Evolutionary conservation across 2,329 filamentous ascomycete genomes (phyloP).

Genomic region (Aureobasidium namibiae): DNA sequence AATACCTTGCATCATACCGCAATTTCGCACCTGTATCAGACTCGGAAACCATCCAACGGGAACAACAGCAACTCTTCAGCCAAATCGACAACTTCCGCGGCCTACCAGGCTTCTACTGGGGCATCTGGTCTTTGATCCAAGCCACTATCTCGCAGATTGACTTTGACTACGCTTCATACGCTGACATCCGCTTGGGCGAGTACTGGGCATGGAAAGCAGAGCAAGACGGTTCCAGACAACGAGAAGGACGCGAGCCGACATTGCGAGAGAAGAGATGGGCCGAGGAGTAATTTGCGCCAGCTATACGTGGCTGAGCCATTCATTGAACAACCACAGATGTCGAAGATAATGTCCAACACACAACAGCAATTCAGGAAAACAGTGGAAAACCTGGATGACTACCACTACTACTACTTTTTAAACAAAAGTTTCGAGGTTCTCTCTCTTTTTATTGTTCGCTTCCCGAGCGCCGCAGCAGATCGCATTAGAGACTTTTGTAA

Average conservation of each 20-base stretch:
- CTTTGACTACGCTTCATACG: conserved; percentile 92
- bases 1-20: conserved; percentile 70
- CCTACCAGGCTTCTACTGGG: conserved; percentile 83
- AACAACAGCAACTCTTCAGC: conserved; percentile 59
- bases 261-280: conserved; percentile 77
- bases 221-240: conserved; percentile 52
- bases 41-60: conserved; percentile 40
- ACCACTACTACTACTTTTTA: too few species aligned
- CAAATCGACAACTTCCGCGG: conserved; percentile 86
- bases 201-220: conserved; percentile 89
- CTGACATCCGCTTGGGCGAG: conserved; percentile 75
- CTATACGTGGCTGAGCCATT: too few species aligned
- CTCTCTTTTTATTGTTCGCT: too few species aligned
- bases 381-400: too few species aligned
- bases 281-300: conserved; percentile 27
- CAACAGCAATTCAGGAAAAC: too few species aligned
- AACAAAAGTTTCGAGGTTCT: too few species aligned
- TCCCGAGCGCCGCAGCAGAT: too few species aligned
- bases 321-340: too few species aligned
- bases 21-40: conserved; percentile 23
- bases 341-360: too few species aligned
- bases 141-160: conserved; percentile 90
- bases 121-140: conserved; percentile 93
- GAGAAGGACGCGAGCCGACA: conserved; percentile 52
- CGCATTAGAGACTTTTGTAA: too few species aligned